Percentiles rank a stretch among this genome's conserved stretches.
Conservation (phyloP, 2,329 filamentous ascomycete species). For the Epichloe uncinata region DNA sequence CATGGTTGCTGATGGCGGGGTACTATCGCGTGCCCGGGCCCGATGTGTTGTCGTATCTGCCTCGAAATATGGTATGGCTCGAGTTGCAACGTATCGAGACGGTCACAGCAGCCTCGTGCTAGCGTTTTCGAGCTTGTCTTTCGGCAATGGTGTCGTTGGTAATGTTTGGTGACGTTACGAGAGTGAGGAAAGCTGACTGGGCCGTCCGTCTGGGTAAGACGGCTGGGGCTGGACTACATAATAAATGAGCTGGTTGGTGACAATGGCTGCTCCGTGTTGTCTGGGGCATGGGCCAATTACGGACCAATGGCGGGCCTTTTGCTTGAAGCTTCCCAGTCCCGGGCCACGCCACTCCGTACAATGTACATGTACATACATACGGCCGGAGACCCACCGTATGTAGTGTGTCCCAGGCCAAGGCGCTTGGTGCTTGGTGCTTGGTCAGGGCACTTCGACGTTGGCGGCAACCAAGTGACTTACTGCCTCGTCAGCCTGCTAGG, state of each 20-base stretch:
- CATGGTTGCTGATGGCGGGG: constrained; percentile 18
- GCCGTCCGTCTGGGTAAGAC: background rate
- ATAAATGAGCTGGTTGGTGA: too few relatives aligned
- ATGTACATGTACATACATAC: background rate
- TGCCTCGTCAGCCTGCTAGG: too few relatives aligned
- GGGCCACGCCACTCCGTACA: background rate
- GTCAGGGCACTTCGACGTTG: too few relatives aligned
- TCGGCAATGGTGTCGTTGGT: background rate
- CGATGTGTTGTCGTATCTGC: background rate
- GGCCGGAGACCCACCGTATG: too few relatives aligned
- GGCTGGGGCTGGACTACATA: background rate
- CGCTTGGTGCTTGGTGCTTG: too few relatives aligned
- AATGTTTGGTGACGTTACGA: background rate
- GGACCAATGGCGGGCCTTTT: too few relatives aligned
- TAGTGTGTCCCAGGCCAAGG: too few relatives aligned
- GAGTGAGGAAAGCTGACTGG: background rate
- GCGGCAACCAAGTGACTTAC: too few relatives aligned
- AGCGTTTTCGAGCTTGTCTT: background rate
- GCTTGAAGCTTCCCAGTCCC: too few relatives aligned
- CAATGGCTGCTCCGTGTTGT: background rate
- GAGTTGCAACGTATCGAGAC: background rate
- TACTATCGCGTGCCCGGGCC: constrained; percentile 7
- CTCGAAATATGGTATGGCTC: background rate
- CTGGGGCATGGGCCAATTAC: background rate
- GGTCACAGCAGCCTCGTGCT: background rate